Evolutionary conservation across 192 early-diverging fungal genomes (phyloP), one percentile per base, ranked within the genome.

Genomic region (Podila verticillata): DNA sequence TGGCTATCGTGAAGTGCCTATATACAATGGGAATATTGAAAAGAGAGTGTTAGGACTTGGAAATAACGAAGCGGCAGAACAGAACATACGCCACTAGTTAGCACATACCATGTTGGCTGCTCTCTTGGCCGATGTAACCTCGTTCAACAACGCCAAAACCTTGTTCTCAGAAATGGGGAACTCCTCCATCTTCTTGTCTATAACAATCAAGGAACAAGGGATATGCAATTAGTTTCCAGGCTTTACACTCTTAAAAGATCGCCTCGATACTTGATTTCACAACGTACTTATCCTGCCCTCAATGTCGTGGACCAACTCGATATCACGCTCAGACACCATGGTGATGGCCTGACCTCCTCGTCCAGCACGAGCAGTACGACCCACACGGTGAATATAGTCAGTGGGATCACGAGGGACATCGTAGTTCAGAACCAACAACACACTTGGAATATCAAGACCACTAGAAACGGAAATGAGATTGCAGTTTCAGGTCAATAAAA

Each of bases 301-400:
- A 58, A 99, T 97, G 66, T 95, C 95, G 29, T 95, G 91, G 13
- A 99, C 71, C 48, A 98, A 82, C 67, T 94, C 85, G 49, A 99
- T 89, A 74, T 99, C 95, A 22, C 89, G 85, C 82, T 96, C 95
- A 0, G 93, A 84, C 36, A 97, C 92, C 34, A 99, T 89, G 1
- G 96, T 94, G 26, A 99, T 65, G 7, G 98, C 92, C 48, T 92
- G 83, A 82, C 98, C 98, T 30, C 93, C 96, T 34, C 95, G 80
- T 13, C 98, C 97, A 1, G 98, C 98, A 85, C 98, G 90, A 19
- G 98, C 98, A 7, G 98, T 99, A 84, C 98, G 93, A 60, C 98
- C 98, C 7, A 99, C 96, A 34, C 98, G 88, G 81, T 99, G 98
- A 65, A 99, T 95, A 66, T 99, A 99, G 78, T 97, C 97, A 48